Base-by-base conservation (phyloP, 2,329 filamentous ascomycete species). In the Aureobasidium sp. region DNA sequence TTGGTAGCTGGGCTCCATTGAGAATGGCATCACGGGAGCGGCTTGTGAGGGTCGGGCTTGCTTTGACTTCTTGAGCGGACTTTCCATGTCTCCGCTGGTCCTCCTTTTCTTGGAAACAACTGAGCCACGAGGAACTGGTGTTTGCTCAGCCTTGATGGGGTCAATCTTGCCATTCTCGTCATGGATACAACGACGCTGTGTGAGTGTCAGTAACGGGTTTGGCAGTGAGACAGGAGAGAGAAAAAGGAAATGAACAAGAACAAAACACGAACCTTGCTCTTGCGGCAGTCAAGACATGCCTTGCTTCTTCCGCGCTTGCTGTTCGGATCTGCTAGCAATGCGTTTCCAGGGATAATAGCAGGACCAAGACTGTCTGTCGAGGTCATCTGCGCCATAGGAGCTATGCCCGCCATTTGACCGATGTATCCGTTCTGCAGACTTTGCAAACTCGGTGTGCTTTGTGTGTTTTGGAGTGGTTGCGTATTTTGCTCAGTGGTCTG, bases 211-310 rank as follows among this genome's bases (percentile, higher is more conserved):
- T 57, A 64, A 56, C 66, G 48, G 15, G 15, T 47, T 66, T 62
- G 22, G 14, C 29, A 25, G 47, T 69, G 64, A 69, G 15, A 9
- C 8, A 67, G n/a, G n/a, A 71, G 67, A 66, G 44, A n/a, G 27
- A 3, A 7, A 71, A 67, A 66, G 41, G 11, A 34, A 3, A 7
- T n/a, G n/a, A n/a, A n/a, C n/a, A n/a, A n/a, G n/a, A 67, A 66
- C 42, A 25, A 34, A 7, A 4, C 42, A 58, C 80, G 72, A 70
- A 86, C 84, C 79, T 87, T 87, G 78, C 84, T 86, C 71, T 85
- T 87, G 49, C 85, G 81, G 72, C 85, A 87, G 67, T 87, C 84
- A 63, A 84, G 79, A 70, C 85, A 87, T 47, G 85, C 85, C 71
- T 86, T 87, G 68, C 80, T 85, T 67, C 84, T 66, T 31, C 72